phyloP scores from a whole-genome alignment of 257 asterid genomes.

The Linderniella brevidens region DNA sequence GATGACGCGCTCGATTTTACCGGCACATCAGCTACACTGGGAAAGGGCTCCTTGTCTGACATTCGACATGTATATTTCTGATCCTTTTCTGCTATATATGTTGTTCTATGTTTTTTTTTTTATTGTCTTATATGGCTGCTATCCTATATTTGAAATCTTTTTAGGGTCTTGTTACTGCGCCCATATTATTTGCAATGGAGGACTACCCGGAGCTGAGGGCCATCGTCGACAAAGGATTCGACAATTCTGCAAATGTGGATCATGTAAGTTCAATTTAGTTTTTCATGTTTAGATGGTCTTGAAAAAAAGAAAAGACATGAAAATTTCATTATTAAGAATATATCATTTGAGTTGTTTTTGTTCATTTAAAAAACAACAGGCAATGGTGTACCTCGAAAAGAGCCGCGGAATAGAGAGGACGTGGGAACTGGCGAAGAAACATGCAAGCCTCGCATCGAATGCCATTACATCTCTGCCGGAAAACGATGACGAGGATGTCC shows the following conservation, averaged over 20 bases:
- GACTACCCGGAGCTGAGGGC: slow-evolving; percentile 69
- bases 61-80: slow-evolving; percentile 57
- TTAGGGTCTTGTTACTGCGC: slow-evolving; percentile 88
- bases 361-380: slow-evolving; percentile 26
- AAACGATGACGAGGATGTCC: slow-evolving; percentile 55
- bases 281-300: too few relatives aligned
- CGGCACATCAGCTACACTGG: slow-evolving; percentile 80
- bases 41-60: slow-evolving; percentile 94
- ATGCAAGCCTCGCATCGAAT: slow-evolving; percentile 70
- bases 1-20: slow-evolving; percentile 94
- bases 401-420: slow-evolving; percentile 78
- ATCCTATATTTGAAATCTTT: background rate
- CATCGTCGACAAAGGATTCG: slow-evolving; percentile 62
- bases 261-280: slow-evolving; percentile 31
- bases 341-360: too few relatives aligned
- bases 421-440: slow-evolving; percentile 68
- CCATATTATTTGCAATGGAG: slow-evolving; percentile 82
- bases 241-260: slow-evolving; percentile 51
- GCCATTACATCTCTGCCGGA: slow-evolving; percentile 62
- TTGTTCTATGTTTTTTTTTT: background rate
- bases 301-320: too few relatives aligned
- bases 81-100: background rate
- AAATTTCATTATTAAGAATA: too few relatives aligned
- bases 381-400: slow-evolving; percentile 59
- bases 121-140: background rate